Evolutionary conservation across 2,329 filamentous ascomycete species (phyloP).

Genomic region (Xylariaceae sp.): DNA sequence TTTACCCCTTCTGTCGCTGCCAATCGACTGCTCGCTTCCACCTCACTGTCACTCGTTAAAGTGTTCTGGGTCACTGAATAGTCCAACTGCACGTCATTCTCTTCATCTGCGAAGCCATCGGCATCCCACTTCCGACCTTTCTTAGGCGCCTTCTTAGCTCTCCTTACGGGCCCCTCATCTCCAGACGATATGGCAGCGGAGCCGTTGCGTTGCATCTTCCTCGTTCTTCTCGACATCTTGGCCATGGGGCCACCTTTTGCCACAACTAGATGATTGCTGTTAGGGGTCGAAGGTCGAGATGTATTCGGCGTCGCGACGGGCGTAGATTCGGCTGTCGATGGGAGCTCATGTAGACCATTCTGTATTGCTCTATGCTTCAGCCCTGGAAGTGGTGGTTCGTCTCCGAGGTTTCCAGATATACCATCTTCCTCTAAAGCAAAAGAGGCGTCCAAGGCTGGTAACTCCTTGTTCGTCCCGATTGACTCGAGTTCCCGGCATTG

Average conservation of each 20-base stretch:
- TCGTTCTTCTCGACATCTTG: constrained; percentile 79
- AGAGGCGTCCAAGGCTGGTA: constrained; percentile 32
- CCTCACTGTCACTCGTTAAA: constrained; percentile 55
- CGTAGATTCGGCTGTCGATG: constrained; percentile 67
- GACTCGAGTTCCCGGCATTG: constrained; percentile 81
- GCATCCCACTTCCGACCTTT: constrained; percentile 92
- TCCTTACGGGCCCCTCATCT: constrained; percentile 70
- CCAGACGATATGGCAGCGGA: constrained; percentile 75
- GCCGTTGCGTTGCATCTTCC: constrained; percentile 68
- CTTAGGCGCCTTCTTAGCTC: constrained; percentile 68
- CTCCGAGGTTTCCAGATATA: constrained; percentile 40
- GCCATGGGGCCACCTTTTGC: constrained; percentile 74
- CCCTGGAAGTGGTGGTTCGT: constrained; percentile 44
- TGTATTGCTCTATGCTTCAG: constrained; percentile 46
- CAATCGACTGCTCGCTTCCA: constrained; percentile 52
- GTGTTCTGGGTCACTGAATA: constrained; percentile 71
- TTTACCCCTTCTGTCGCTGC: constrained; percentile 74
- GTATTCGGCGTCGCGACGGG: constrained; percentile 71
- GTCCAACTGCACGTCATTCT: constrained; percentile 78
- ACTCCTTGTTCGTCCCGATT: constrained; percentile 40
- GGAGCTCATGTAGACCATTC: constrained; percentile 39
- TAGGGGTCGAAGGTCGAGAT: constrained; percentile 79
- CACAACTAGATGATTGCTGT: constrained; percentile 66
- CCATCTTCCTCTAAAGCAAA: constrained; percentile 39
- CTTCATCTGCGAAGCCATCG: constrained; percentile 84